Percentiles rank a stretch among this genome's conserved stretches.
phyloP scores from a whole-genome alignment of 495 filamentous ascomycete species.

The Neurospora sp. region DNA sequence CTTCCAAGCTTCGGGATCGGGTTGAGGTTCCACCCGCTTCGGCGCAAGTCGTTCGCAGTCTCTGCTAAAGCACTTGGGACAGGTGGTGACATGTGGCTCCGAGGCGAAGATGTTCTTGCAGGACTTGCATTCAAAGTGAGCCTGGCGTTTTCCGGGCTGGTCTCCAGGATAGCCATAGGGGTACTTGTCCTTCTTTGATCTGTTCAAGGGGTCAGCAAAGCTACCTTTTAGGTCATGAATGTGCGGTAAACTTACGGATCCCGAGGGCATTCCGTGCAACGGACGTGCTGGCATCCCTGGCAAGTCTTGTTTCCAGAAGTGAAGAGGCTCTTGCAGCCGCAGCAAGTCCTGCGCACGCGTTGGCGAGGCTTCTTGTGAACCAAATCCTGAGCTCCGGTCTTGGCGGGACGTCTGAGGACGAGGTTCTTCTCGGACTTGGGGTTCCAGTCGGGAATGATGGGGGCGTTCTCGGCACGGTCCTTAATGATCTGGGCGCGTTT shows the following conservation, averaged over 20 bases:
- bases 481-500: conserved; percentile 35
- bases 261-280: conserved; percentile 74
- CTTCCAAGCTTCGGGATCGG: conserved; percentile 54
- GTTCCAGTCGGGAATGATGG: conserved; percentile 39
- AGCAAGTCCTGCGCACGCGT: conserved; percentile 65
- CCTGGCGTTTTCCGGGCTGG: conserved; percentile 34
- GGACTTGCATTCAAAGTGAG: conserved; percentile 51
- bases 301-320: conserved; percentile 40
- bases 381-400: conserved; percentile 58
- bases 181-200: conserved; percentile 61
- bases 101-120: conserved; percentile 48
- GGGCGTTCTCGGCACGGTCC: conserved; percentile 37
- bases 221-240: not conserved
- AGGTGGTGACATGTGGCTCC: conserved; percentile 34
- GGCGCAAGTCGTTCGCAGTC: conserved; percentile 43
- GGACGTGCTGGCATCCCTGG: conserved; percentile 57
- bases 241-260: conserved; percentile 55
- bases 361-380: conserved; percentile 56
- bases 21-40: conserved; percentile 49
- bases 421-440: conserved; percentile 25
- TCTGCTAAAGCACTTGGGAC: conserved; percentile 51
- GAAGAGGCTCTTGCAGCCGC: conserved; percentile 62
- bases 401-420: conserved; percentile 51
- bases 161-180: conserved; percentile 73
- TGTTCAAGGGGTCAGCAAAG: conserved; percentile 27